Evolutionary conservation across 2,329 filamentous ascomycete genomes (phyloP), one percentile per base, ranked within the genome.

Genomic region (Botryotinia calthae): DNA sequence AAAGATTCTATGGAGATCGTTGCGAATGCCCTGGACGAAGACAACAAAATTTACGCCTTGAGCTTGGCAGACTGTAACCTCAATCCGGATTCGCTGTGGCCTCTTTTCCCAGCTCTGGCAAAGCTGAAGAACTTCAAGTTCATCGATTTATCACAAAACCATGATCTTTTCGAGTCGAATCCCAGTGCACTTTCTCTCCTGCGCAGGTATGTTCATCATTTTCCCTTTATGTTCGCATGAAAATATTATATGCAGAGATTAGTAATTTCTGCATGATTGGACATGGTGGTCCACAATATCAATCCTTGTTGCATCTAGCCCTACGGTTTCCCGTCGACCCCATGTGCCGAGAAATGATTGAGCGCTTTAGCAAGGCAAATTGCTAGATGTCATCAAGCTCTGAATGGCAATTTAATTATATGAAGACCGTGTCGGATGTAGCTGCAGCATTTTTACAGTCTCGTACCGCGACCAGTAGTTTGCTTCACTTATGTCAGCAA

Each of bases 141-240:
- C 80, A 89, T 99, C 73, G 96, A 98, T 81, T 85, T 99, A 51
- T 97, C 94, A 8, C 94, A 97, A 79, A 98, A 98, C 78, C 92
- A 87, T 46, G 89, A 89, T 31, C 85, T 99, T 25, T 97, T 97
- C 80, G 87, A 90, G 70, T 85, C 86, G 5, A 86, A 91, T 59
- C 90, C 92, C n/a, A 94, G 89, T 78, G 92, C 93, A 2, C 86
- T 96, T 48, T 87, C 88, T 7, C 83, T 94, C 5, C 85, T 98
- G 72, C 87, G 96, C 78, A 93, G 93, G 83, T 96, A 80, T 76
- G 86, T 48, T 70, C 42, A 62, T 25, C 56, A 37, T 63, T 25
- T 82, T 76, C 42, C 34, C 22, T 66, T 44, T 63, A 71, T 31
- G 31, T 46, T 68, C n/a, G 31, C 42, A n/a, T 44, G 6, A 44